Percentiles rank a stretch among this genome's conserved stretches.
Evolutionary conservation across 352 stramenopile species (phyloP).

Genomic region (Phytophthora europaea): DNA sequence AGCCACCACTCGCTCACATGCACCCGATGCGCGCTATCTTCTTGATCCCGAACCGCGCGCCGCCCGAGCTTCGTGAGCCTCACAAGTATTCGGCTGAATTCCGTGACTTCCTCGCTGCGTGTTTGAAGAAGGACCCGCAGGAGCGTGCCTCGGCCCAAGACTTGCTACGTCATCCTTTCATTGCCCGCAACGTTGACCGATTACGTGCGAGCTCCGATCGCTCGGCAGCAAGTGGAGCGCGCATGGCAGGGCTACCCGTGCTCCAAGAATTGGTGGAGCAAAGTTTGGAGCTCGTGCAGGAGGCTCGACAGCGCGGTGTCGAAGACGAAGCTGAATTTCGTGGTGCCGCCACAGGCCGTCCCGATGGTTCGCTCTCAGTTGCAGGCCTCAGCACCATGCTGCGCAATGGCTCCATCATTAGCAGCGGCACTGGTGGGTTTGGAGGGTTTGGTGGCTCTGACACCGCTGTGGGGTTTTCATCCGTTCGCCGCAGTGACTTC

Average conservation of each 20-base stretch:
- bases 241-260: slow-evolving; percentile 53
- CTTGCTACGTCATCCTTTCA: slow-evolving; percentile 69
- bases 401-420: slow-evolving; percentile 38
- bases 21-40: slow-evolving; percentile 91
- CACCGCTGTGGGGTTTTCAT: slow-evolving; percentile 45
- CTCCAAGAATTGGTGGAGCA: slow-evolving; percentile 81
- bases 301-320: slow-evolving; percentile 53
- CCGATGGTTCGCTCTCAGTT: slow-evolving; percentile 70
- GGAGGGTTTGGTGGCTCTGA: slow-evolving; percentile 31
- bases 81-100: slow-evolving; percentile 60
- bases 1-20: slow-evolving; percentile 85
- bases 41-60: slow-evolving; percentile 75
- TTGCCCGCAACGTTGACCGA: slow-evolving; percentile 65
- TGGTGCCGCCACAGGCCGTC: slow-evolving; percentile 56
- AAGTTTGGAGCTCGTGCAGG: slow-evolving; percentile 70
- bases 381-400: slow-evolving; percentile 79
- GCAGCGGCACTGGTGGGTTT: slow-evolving; percentile 24
- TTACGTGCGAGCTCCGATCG: slow-evolving; percentile 41
- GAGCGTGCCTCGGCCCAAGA: slow-evolving; percentile 59
- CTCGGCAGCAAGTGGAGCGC: slow-evolving; percentile 9
- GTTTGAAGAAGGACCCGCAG: slow-evolving; percentile 74
- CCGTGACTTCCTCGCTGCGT: slow-evolving; percentile 66
- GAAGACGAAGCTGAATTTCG: slow-evolving; percentile 72
- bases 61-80: slow-evolving; percentile 60
- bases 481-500: slow-evolving; percentile 25